Base-by-base conservation (phyloP, 192 early-diverging fungal species). In the Backusella australiensis region DNA sequence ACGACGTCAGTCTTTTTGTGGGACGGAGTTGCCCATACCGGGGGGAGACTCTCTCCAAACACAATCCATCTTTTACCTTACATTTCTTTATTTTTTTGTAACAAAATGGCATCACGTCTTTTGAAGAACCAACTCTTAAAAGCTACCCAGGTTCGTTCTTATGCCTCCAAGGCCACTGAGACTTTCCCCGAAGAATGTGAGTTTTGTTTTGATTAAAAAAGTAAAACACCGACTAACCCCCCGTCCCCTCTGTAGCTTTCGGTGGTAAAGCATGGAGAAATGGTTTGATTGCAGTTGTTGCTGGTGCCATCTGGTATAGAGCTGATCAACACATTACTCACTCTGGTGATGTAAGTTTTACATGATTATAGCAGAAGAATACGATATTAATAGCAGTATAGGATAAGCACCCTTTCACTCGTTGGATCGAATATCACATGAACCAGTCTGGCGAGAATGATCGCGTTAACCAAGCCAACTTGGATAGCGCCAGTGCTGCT, bases 381-480 rank as follows among this genome's bases (percentile, higher is more conserved):
- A 32, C 32, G 7, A 26, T 59, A n/a, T 19, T 17, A 5, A 19
- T 2, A 46, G 4, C n/a, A 21, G 12, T 69, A 34, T 63, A 81
- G 80, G 75, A 80, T 19, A 81, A 77, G 56, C 80, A 81, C 66
- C 80, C 80, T 52, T 53, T 81, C 67, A 81, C 80, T 35, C 53
- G 66, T 56, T 81, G 80, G 80, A 73, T 81, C 29, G 80, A 77
- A 68, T 81, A 77, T 72, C 80, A 68, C 34, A 81, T 81, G 79
- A 77, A 68, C 29, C 49, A 72, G 8, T 44, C 39, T 44, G 9
- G 38, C 11, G 80, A 81, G 42, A 77, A 70, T 26, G 76, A 77
- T 34, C 75, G 72, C n/a, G 69, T 77, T 26, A 74, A 53, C 35
- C 23, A 52, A 23, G 73, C 72, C 23, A 49, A 69, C 34, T 63